These are phyloP conservation scores for Bipolaris sorokiniana DNA, from an alignment of 2,329 filamentous ascomycete genomes.

Conservation along the genomic window DNA sequence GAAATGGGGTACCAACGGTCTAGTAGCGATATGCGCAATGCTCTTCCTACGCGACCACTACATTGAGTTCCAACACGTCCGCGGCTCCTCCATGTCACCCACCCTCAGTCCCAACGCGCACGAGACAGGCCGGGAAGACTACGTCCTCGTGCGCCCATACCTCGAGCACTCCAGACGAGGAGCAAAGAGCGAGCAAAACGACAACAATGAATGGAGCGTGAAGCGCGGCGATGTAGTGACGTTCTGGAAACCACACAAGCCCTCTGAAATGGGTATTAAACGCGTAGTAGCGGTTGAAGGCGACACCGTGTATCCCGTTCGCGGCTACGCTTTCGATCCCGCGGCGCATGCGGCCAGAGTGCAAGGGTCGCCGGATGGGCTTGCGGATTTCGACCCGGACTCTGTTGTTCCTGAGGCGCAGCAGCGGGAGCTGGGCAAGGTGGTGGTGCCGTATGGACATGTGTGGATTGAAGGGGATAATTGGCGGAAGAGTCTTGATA, in stretches of 20 bases:
- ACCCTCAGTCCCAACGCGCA: conserved; percentile 52
- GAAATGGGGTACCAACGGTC: conserved; percentile 20
- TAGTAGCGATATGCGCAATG: conserved; percentile 23
- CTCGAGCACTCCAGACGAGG: not conserved
- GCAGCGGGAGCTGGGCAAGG: conserved; percentile 31
- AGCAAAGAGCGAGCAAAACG: not conserved
- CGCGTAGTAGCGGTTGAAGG: conserved; percentile 81
- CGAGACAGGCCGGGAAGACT: conserved; percentile 49
- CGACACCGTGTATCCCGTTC: conserved; percentile 66
- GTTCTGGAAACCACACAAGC: conserved; percentile 65
- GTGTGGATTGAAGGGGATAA: conserved; percentile 96
- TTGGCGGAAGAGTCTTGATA: conserved; percentile 74
- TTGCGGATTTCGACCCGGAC: conserved; percentile 28
- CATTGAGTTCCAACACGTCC: conserved; percentile 47
- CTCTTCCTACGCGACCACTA: conserved; percentile 51
- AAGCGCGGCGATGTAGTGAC: conserved; percentile 54
- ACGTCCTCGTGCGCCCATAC: conserved; percentile 46
- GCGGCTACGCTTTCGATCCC: conserved; percentile 55
- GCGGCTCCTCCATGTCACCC: conserved; percentile 54
- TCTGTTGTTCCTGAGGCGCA: conserved; percentile 18
- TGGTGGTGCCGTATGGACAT: conserved; percentile 79
- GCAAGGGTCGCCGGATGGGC: conserved; percentile 38
- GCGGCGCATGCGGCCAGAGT: conserved; percentile 5
- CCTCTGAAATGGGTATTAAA: conserved; percentile 76
- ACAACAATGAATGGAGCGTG: conserved; percentile 27